A percentile compares a stretch with the other conserved stretches of the same genome.
phyloP scores from a whole-genome alignment of 805 yeast genomes.

The Nakazawaea anatomiae region DNA sequence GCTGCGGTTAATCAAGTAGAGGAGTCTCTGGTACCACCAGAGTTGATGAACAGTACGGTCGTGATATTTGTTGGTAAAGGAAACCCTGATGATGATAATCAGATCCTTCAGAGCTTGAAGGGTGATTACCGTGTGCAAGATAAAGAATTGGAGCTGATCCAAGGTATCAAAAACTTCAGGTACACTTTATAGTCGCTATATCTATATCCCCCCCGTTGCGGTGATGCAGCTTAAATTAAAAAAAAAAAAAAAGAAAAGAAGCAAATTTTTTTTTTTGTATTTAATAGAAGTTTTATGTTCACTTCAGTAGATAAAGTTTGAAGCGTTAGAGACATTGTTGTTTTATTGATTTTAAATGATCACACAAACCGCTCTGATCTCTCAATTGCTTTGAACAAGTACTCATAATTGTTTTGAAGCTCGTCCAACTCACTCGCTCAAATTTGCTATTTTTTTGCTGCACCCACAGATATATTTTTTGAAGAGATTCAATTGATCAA shows the following conservation, averaged over 20 bases:
- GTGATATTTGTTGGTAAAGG: conserved; percentile 8
- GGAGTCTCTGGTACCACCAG: too few relatives aligned
- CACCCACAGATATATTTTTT: too few relatives aligned
- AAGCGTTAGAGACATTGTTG: too few relatives aligned
- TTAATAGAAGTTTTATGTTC: too few relatives aligned
- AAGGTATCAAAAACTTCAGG: background rate
- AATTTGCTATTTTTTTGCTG: too few relatives aligned
- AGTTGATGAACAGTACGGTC: background rate
- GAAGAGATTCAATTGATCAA: too few relatives aligned
- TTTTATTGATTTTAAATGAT: too few relatives aligned
- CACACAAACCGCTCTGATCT: too few relatives aligned
- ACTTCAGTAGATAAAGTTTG: too few relatives aligned
- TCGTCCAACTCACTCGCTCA: too few relatives aligned
- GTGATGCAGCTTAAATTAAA: background rate
- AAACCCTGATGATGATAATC: background rate
- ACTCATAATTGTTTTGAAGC: too few relatives aligned
- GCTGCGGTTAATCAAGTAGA: background rate
- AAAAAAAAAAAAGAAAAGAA: background rate
- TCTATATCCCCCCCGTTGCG: background rate
- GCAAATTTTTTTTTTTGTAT: background rate
- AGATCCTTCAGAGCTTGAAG: background rate
- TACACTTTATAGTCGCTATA: background rate
- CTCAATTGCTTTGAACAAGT: too few relatives aligned
- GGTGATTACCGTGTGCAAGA: conserved; percentile 2
- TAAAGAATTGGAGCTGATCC: background rate